Base-by-base conservation (phyloP, 2,329 filamentous ascomycete genomes). In the Diaporthe australafricana region DNA sequence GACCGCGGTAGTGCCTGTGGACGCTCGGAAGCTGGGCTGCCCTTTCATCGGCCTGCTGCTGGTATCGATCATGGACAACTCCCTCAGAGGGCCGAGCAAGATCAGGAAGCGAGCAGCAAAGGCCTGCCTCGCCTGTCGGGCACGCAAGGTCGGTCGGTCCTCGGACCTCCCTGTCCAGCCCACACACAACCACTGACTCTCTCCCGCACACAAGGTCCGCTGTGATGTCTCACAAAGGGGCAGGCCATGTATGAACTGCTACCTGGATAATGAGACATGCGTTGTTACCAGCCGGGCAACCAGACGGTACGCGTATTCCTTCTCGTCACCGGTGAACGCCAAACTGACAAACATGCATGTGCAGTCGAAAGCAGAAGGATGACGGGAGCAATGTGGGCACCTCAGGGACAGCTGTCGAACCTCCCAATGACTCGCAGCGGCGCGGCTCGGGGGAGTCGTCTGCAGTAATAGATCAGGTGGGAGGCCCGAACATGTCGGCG, bases 201-300 rank as follows among this genome's bases (percentile, higher is more conserved):
- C 27, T 35, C 60, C 2, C 32, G 9, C n/a, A n/a, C n/a, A n/a
- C n/a, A 87, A 87, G 76, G 85, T 87, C 35, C 80, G 86, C 35
- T 87, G 86, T 71, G 85, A 87, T 75, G 85, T 87, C 20, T 85
- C 83, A 50, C 85, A 85, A 74, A 80, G 83, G 71, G 85, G 85
- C 4, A 79, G 82, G 40, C 86, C 86, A 9, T 88, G 84, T 78
- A 87, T 87, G 80, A 87, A 87, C 70, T 88, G 85, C 76, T 85
- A 85, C 56, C 83, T 87, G 69, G 85, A 87, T 74, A 84, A 83
- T 71, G 85, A 87, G 74, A 81, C 80, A 0, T 83, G 83, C 74
- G 77, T 86, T 66, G 79, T 83, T 70, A 84, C 81, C 11, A 81
- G 80, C 52, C 79, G 82, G 72, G 83, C 81, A 25, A 83, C 81